Conservation (phyloP, 129 eudicot genomes). For the Ambrosia artemisiifolia region DNA sequence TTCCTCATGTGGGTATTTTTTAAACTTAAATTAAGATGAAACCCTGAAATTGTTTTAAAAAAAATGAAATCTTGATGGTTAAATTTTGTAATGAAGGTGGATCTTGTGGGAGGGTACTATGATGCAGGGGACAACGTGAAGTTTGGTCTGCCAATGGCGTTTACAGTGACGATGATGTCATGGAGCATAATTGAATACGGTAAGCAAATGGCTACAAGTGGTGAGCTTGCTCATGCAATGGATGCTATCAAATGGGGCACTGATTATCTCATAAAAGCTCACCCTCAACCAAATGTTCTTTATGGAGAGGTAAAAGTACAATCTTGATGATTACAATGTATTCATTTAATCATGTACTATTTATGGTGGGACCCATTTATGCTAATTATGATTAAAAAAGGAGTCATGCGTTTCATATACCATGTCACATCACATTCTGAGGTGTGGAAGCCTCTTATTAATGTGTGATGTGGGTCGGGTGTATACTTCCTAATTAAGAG, state of each 20-base stretch:
- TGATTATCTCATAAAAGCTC: slow-evolving; percentile 86
- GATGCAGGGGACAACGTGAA: slow-evolving; percentile 92
- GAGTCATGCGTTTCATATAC: too few species aligned
- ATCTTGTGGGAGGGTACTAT: slow-evolving; percentile 86
- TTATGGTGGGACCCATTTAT: neutral
- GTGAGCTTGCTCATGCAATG: slow-evolving; percentile 51
- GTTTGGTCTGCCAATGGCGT: slow-evolving; percentile 89
- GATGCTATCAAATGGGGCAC: slow-evolving; percentile 85
- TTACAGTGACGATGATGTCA: slow-evolving; percentile 76
- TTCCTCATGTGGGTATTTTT: slow-evolving; percentile 2
- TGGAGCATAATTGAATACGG: slow-evolving; percentile 64
- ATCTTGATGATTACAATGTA: neutral
- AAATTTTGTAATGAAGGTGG: slow-evolving; percentile 46
- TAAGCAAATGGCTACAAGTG: slow-evolving; percentile 41
- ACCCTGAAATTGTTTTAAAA: slow-evolving; percentile 5
- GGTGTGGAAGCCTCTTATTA: too few species aligned
- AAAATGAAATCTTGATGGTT: slow-evolving; percentile 31
- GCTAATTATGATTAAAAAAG: neutral
- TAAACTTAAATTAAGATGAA: neutral
- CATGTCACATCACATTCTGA: too few species aligned
- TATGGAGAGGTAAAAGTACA: slow-evolving; percentile 54
- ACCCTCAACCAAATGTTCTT: slow-evolving; percentile 55
- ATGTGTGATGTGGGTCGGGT: too few species aligned
- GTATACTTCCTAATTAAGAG: too few species aligned
- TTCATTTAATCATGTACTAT: neutral